phyloP scores from a whole-genome alignment of 148 eudicot genomes.

The Silene uniflora region DNA sequence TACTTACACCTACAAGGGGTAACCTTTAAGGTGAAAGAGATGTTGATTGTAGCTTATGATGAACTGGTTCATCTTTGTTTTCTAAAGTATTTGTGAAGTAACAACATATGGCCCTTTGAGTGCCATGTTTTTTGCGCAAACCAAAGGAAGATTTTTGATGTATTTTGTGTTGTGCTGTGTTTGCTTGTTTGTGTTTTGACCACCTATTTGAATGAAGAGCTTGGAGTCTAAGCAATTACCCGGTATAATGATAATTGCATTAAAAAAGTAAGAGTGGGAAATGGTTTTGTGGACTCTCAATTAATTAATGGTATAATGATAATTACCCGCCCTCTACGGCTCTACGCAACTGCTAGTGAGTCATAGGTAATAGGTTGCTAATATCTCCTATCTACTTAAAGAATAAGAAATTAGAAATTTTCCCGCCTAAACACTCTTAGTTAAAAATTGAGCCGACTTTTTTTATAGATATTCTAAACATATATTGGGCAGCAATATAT shows the following conservation, averaged over 20 bases:
- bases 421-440: no score
- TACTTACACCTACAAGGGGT: conserved; percentile 49
- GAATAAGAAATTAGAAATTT: no score
- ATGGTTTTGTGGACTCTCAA: conserved; percentile 25
- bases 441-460: no score
- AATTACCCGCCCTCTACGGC: no score
- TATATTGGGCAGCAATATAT: no score
- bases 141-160: no score
- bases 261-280: conserved; percentile 19
- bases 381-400: no score
- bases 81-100: conserved; percentile 24
- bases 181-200: conserved; percentile 2
- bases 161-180: conserved; percentile 1
- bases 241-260: conserved; percentile 7
- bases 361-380: no score
- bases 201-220: conserved; percentile 20
- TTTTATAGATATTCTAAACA: no score
- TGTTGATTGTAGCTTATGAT: conserved; percentile 28
- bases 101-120: conserved; percentile 34
- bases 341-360: no score
- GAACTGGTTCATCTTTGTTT: conserved; percentile 24
- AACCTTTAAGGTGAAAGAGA: conserved; percentile 42
- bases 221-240: conserved; percentile 26
- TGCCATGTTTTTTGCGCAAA: no score
- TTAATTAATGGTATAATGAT: no score